Evolutionary conservation across 371 early-diverging fungal species (phyloP), one percentile per base, ranked within the genome.

Genomic region (Mucor plumbeus): DNA sequence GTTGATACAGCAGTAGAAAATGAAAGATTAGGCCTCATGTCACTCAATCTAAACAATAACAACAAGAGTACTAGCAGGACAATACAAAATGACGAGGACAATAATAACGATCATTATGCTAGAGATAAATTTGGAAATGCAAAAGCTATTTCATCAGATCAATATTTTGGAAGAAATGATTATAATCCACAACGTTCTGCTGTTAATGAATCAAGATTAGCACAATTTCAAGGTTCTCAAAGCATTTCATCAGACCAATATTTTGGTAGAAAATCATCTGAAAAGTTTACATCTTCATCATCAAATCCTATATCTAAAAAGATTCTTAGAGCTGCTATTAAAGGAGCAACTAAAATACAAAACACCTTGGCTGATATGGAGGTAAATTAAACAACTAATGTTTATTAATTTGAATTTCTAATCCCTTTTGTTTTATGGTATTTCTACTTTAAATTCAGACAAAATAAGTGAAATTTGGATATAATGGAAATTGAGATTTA

Each of bases 91-190:
- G 63, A 58, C 19, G 58, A 61, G 7, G 53, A 50, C 8, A 17
- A 40, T 3, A 68, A 72, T 6, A 26, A 26, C 26, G 87, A 81
- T 38, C 48, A 57, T 26, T 72, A 56, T 65, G 89, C 89, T 13
- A 81, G 85, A 40, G 85, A 87, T 36, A 84, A 83, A 66, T 96
- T 96, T 77, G 89, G 87, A 5, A 79, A 71, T 59, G 93, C 93
- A 36, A 94, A 93, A 71, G 80, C 90, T 13, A 94, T 96, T 61
- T 92, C 92, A 26, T 26, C 26, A 26, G 26, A 26, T 26, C 26
- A 26, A 26, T 26, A 26, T 26, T 26, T 26, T 26, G 90, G 88
- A 8, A 86, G 95, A 31, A 85, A 88, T 53, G 71, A 79, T 11
- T 90, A 89, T 56, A 84, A 86, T 64, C 80, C 81, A 36, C 69